These are phyloP conservation scores for Pseudogymnoascus sp. DNA, from an alignment of 2,329 filamentous ascomycete genomes.

Conservation along the genomic window DNA sequence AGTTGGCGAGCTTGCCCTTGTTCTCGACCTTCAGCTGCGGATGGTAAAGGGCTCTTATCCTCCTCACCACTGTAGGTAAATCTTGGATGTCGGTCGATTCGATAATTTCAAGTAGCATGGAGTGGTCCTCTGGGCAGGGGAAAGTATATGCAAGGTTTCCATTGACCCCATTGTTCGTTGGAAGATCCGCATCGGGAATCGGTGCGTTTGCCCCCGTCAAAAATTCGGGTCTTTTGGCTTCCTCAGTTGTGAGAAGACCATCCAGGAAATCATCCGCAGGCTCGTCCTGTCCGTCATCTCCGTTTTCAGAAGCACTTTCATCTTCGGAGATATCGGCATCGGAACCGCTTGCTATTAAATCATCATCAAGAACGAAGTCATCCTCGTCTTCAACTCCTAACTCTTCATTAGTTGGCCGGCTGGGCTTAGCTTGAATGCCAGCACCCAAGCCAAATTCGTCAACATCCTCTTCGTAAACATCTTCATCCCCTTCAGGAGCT, in stretches of 20 bases:
- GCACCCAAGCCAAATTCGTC: slow-evolving; percentile 52
- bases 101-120: slow-evolving; percentile 62
- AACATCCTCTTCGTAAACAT: slow-evolving; percentile 30
- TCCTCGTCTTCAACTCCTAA: slow-evolving; percentile 86
- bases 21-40: slow-evolving; percentile 79
- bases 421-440: slow-evolving; percentile 43
- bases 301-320: slow-evolving; percentile 37
- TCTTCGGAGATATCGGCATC: slow-evolving; percentile 43
- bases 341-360: slow-evolving; percentile 71
- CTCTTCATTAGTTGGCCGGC: slow-evolving; percentile 39
- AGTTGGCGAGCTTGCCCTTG: slow-evolving; percentile 69
- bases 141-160: slow-evolving; percentile 74
- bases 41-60: slow-evolving; percentile 87
- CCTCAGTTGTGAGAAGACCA: slow-evolving; percentile 55
- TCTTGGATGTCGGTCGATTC: slow-evolving; percentile 55
- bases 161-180: slow-evolving; percentile 30
- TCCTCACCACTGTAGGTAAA: slow-evolving; percentile 72
- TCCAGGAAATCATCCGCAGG: slow-evolving; percentile 67
- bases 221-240: slow-evolving; percentile 48
- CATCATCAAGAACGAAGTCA: slow-evolving; percentile 84
- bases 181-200: slow-evolving; percentile 36
- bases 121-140: slow-evolving; percentile 70
- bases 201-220: slow-evolving; percentile 38
- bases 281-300: slow-evolving; percentile 32
- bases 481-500: slow-evolving; percentile 32